These are phyloP conservation scores for Cucurbita argyrosperma DNA, from an alignment of 306 rosid genomes.

Conservation along the genomic window DNA sequence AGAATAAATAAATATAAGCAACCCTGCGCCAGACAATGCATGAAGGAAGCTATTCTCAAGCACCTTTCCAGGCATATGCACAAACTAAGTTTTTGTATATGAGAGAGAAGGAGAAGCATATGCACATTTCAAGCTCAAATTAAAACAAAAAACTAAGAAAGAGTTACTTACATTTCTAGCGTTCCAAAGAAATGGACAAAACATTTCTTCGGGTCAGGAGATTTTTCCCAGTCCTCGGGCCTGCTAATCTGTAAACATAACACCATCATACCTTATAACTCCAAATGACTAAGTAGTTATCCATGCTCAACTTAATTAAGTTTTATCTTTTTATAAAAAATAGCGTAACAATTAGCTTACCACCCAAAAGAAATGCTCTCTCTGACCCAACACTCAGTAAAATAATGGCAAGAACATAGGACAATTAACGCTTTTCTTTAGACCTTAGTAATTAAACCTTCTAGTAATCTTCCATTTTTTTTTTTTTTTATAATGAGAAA, in stretches of 20 bases:
- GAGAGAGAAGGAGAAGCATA: neutral
- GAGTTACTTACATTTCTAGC: slow-evolving; percentile 67
- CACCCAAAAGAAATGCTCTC: neutral
- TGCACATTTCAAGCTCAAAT: neutral
- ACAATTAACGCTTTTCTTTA: neutral
- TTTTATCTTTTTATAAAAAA: neutral
- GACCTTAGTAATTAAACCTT: neutral
- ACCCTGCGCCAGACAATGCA: neutral
- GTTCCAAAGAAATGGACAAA: slow-evolving; percentile 94
- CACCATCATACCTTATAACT: slow-evolving; percentile 14
- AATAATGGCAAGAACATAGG: neutral
- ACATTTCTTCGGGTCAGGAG: slow-evolving; percentile 79
- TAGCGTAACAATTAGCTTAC: neutral
- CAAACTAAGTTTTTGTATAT: neutral
- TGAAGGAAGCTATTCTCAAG: neutral
- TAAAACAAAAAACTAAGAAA: slow-evolving; percentile 2
- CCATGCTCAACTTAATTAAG: neutral
- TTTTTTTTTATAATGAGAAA: neutral
- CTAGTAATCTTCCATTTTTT: neutral
- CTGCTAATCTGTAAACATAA: slow-evolving; percentile 63
- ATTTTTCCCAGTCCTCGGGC: slow-evolving; percentile 80
- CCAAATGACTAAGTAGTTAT: neutral
- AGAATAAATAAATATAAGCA: neutral
- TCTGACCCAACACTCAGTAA: neutral
- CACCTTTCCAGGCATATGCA: neutral